Base-by-base conservation (phyloP, 768 basidiomycete species). In the Panaeolus papilionaceus region DNA sequence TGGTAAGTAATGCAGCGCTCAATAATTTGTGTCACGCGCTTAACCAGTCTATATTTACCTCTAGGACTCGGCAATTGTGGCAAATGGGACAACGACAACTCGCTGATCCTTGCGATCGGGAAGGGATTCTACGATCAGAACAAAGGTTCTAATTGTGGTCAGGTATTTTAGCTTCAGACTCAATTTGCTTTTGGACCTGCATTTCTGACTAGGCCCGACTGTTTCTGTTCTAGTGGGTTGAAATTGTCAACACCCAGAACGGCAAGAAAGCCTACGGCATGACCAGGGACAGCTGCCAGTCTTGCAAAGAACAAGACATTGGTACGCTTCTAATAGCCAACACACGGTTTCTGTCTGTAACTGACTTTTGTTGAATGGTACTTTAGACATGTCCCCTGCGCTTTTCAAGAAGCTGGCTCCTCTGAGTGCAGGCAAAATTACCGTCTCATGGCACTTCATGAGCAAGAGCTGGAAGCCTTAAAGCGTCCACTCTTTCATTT, bases 31-130 rank as follows among this genome's bases (percentile, higher is more conserved):
- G n/a, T 44, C 12, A 33, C 54, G 54, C 54, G 54, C 54, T 16
- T 58, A 58, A 58, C 47, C 78, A 51, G 38, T 38, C 42, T 65
- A 64, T 26, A 42, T 68, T 62, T 61, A 37, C 66, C 40, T 66
- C 38, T 63, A 82, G 82, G 81, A 38, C 72, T 81, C 28, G 92
- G 90, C 51, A 90, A 91, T 76, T 93, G 92, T 73, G 91, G 91
- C 33, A 71, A 82, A 44, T 64, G 51, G 63, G 85, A 91, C 74
- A 75, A 61, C 40, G 75, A 85, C 74, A 83, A 71, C 63, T 84
- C 89, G 71, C 74, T 79, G 69, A 87, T 93, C 67, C 83, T 92
- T 58, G 92, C 92, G 14, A 84, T 93, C 70, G 82, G 88, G 16
- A 77, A 83, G 33, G 44, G 73, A 1, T 85, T 87, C 28, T 93